phyloP scores from a whole-genome alignment of 805 yeast species.

The Yamadazyma sp. region DNA sequence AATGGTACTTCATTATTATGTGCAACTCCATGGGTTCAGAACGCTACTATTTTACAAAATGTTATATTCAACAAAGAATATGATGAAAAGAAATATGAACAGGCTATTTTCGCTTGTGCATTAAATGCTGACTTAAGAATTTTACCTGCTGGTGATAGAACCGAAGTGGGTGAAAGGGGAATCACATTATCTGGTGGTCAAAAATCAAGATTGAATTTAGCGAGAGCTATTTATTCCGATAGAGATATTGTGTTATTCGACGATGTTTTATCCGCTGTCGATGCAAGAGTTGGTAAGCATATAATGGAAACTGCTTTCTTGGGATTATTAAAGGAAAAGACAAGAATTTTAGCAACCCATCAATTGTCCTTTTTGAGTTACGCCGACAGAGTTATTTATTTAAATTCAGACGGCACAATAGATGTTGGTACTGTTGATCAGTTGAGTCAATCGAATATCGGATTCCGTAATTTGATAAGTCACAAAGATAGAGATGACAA shows the following conservation, averaged over 20 bases:
- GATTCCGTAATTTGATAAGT: conserved; percentile 24
- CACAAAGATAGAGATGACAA: conserved; percentile 11
- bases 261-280: conserved; percentile 36
- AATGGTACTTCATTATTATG: conserved; percentile 26
- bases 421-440: conserved; percentile 34
- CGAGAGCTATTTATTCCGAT: conserved; percentile 31
- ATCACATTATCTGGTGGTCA: conserved; percentile 37
- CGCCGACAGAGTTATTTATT: conserved; percentile 24
- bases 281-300: conserved; percentile 35
- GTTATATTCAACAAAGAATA: conserved; percentile 24
- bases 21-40: conserved; percentile 36
- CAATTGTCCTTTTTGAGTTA: conserved; percentile 29
- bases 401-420: conserved; percentile 39
- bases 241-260: conserved; percentile 28
- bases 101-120: conserved; percentile 25
- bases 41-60: conserved; percentile 30
- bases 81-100: conserved; percentile 20
- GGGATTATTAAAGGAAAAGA: conserved; percentile 26
- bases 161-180: conserved; percentile 37
- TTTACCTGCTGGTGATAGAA: conserved; percentile 30
- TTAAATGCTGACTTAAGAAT: conserved; percentile 25
- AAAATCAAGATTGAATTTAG: conserved; percentile 32
- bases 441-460: conserved; percentile 23
- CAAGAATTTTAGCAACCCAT: conserved; percentile 34
- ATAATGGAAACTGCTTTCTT: conserved; percentile 28